phyloP scores from a whole-genome alignment of 2,329 filamentous ascomycete species.

The Curvularia spicifera region DNA sequence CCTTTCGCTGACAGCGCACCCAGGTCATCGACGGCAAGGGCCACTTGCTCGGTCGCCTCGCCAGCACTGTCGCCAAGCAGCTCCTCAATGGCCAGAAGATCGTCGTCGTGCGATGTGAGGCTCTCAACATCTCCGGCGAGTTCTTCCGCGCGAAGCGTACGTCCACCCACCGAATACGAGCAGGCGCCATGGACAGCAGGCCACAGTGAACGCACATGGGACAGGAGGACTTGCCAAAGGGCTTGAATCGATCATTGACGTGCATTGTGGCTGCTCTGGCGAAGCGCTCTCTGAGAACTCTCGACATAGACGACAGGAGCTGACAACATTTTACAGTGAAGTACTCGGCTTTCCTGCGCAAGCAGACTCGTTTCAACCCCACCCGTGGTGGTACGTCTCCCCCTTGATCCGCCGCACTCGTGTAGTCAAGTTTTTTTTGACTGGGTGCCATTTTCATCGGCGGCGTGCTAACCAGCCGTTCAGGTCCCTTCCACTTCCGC shows the following conservation, averaged over 20 bases:
- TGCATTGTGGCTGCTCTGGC: slow-evolving; percentile 22
- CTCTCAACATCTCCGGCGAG: slow-evolving; percentile 99
- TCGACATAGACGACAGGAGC: slow-evolving; percentile 26
- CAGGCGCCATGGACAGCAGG: slow-evolving; percentile 23
- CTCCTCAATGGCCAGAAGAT: slow-evolving; percentile 99
- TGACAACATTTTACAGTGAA: slow-evolving; percentile 74
- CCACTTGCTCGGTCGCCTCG: slow-evolving; percentile 98
- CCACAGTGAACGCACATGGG: slow-evolving; percentile 20
- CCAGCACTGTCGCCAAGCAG: slow-evolving; percentile 98
- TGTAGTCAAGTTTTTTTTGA: neutral
- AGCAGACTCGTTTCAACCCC: slow-evolving; percentile 99
- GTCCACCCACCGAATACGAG: slow-evolving; percentile 56
- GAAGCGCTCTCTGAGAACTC: slow-evolving; percentile 10
- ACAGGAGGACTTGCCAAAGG: neutral
- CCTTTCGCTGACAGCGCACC: slow-evolving; percentile 38
- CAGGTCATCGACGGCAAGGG: slow-evolving; percentile 99
- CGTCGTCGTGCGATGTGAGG: slow-evolving; percentile 97
- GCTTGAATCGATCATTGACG: neutral
- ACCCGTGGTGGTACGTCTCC: slow-evolving; percentile 85
- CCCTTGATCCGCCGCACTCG: neutral
- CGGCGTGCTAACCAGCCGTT: slow-evolving; percentile 30
- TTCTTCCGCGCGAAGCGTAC: slow-evolving; percentile 99
- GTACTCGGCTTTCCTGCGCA: slow-evolving; percentile 99
- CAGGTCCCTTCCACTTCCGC: slow-evolving; percentile 99
- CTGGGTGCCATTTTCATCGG: neutral